Base-by-base conservation (phyloP, 768 basidiomycete genomes). In the Kwoniella sp. region DNA sequence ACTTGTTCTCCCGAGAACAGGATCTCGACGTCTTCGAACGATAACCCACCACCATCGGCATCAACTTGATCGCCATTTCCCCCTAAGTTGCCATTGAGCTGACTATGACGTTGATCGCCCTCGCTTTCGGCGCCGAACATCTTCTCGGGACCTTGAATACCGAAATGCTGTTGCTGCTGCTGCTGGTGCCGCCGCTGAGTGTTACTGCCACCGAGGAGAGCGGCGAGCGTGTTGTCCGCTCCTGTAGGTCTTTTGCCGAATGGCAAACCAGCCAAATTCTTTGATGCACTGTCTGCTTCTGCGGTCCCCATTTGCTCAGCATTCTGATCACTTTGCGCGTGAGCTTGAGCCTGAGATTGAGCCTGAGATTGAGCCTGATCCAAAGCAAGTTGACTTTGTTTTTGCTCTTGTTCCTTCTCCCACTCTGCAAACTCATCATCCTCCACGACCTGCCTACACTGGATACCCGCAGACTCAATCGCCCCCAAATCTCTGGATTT, bases 401-500 rank as follows among this genome's bases (percentile, higher is more conserved):
- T 30, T 26, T 52, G 26, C n/a, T 48, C 52, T 27, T 55, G 27
- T 40, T 57, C 60, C 24, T 26, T 47, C 44, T 67, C 55, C 69
- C 69, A 72, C 5, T 58, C 61, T 1, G 58, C 52, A 37, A 68
- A 65, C 12, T 75, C 73, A 8, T 64, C 64, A 54, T 78, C 75
- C 6, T 58, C 53, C 10, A 77, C 50, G 5, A 78, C 65, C 55
- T 72, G 68, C 25, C 78, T 61, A 65, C 78, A 79, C 46, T 51
- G 59, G 15, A 79, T 71, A 17, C 53, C 58, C 0, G 74, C 71
- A 19, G 68, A 55, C 22, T 72, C 63, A 29, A 67, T 58, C 40
- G 69, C 49, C 12, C 58, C 58, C 1, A 69, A 58, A 29, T 62
- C n/a, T 19, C 50, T 36, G 15, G 64, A 51, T 79, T 86, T 89